Evolutionary conservation across 495 filamentous ascomycete genomes (phyloP).

Genomic region (Penicillium angulare): DNA sequence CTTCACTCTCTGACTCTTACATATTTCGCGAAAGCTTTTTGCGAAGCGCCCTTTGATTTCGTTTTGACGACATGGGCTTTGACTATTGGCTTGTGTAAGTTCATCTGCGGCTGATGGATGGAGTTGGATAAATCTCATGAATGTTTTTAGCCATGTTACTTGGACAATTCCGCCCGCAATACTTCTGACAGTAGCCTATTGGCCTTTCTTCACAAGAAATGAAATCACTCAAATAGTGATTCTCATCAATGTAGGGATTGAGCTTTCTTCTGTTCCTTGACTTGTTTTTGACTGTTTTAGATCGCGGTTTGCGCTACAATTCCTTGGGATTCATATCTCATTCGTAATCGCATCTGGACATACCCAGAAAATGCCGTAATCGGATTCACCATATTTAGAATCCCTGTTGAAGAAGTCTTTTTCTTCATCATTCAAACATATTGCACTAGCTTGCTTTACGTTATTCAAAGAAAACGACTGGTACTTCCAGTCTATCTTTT

Average conservation of each 20-base stretch:
- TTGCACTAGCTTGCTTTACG: constrained; percentile 63
- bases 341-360: constrained; percentile 62
- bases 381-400: constrained; percentile 55
- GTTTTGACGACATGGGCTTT: constrained; percentile 5
- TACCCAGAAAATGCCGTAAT: constrained; percentile 61
- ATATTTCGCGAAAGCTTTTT: too few relatives aligned
- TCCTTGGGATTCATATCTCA: constrained; percentile 71
- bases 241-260: constrained; percentile 50
- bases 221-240: constrained; percentile 58
- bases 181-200: constrained; percentile 54
- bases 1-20: too few relatives aligned
- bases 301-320: constrained; percentile 60
- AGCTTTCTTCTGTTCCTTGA: background rate
- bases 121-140: too few relatives aligned
- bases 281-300: constrained; percentile 13
- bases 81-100: constrained; percentile 12
- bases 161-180: constrained; percentile 65
- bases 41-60: too few relatives aligned
- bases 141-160: constrained; percentile 55
- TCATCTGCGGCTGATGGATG: constrained; percentile 22
- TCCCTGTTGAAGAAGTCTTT: constrained; percentile 67
- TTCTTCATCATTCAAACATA: constrained; percentile 76
- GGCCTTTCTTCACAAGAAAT: constrained; percentile 55
- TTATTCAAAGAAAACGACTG: constrained; percentile 59
- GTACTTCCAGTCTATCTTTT: constrained; percentile 56